phyloP scores from a whole-genome alignment of 805 yeast genomes.

The Zygosaccharomyces lentus region DNA sequence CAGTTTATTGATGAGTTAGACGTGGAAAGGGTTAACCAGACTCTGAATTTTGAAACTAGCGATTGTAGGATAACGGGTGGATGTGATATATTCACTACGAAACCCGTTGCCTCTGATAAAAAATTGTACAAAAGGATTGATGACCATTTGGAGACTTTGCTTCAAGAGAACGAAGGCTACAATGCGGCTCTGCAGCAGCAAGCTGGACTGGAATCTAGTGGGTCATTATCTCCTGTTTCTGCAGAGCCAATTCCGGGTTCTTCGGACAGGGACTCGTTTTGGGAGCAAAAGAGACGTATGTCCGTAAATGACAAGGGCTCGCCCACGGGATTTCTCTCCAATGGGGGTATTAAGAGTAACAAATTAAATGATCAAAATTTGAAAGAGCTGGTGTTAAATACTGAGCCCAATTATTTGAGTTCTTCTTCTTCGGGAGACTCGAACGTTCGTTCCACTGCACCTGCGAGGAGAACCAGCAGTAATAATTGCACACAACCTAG shows the following conservation, averaged over 20 bases:
- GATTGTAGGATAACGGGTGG: conserved; percentile 81
- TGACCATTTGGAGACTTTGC: conserved; percentile 58
- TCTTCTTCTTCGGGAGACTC: conserved; percentile 31
- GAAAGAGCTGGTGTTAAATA: conserved; percentile 30
- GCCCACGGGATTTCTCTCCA: conserved; percentile 7
- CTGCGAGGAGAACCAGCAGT: conserved; percentile 27
- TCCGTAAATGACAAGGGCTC: conserved; percentile 36
- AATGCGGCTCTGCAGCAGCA: conserved; percentile 34
- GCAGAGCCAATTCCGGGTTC: conserved; percentile 14
- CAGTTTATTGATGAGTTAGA: conserved; percentile 91
- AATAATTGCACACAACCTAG: conserved; percentile 22
- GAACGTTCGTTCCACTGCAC: conserved; percentile 11
- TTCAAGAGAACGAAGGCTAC: conserved; percentile 36
- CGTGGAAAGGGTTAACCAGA: conserved; percentile 85
- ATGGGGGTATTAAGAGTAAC: conserved; percentile 18
- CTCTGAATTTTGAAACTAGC: conserved; percentile 69
- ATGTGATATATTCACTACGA: conserved; percentile 90
- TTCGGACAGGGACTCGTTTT: conserved; percentile 32
- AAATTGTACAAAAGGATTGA: conserved; percentile 86
- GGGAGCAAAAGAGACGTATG: conserved; percentile 42
- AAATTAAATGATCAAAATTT: conserved; percentile 36
- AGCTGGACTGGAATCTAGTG: conserved; percentile 17
- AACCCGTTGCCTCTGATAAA: conserved; percentile 85
- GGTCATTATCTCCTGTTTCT: conserved; percentile 10
- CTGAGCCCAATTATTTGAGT: conserved; percentile 28